Evolutionary conservation across 2,329 filamentous ascomycete species (phyloP).

Genomic region (Cladosporium colombiae): DNA sequence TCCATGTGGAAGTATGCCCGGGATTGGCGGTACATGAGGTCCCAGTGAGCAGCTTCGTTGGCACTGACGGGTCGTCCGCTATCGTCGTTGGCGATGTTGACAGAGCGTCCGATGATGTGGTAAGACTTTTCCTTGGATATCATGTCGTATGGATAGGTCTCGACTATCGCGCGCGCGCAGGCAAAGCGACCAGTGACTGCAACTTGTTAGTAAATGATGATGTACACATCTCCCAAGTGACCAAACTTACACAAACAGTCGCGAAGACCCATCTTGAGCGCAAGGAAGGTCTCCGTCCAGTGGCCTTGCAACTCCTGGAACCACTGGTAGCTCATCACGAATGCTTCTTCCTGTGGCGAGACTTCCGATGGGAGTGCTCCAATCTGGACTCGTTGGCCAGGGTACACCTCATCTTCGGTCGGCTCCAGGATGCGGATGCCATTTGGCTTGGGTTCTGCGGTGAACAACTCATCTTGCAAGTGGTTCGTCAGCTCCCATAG

Average conservation of each 20-base stretch:
- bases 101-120: conserved; percentile 42
- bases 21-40: conserved; percentile 31
- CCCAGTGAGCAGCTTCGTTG: conserved; percentile 26
- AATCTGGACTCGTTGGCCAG: conserved; percentile 65
- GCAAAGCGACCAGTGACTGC: conserved; percentile 51
- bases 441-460: conserved; percentile 14
- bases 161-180: conserved; percentile 57
- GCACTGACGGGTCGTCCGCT: conserved; percentile 13
- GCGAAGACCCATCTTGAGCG: conserved; percentile 74
- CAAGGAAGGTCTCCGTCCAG: conserved; percentile 69
- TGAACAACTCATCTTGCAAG: conserved; percentile 29
- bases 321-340: conserved; percentile 85
- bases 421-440: conserved; percentile 53
- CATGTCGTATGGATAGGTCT: conserved; percentile 52
- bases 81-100: conserved; percentile 41
- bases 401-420: conserved; percentile 49
- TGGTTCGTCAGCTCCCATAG: conserved; percentile 64
- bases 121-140: conserved; percentile 45
- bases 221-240: not conserved
- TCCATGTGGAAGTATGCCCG: conserved; percentile 46
- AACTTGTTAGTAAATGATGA: conserved; percentile 2
- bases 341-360: conserved; percentile 64
- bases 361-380: conserved; percentile 65
- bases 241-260: conserved; percentile 74
- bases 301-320: conserved; percentile 72